phyloP scores from a whole-genome alignment of 805 yeast species.

The Starmerella kuoi region DNA sequence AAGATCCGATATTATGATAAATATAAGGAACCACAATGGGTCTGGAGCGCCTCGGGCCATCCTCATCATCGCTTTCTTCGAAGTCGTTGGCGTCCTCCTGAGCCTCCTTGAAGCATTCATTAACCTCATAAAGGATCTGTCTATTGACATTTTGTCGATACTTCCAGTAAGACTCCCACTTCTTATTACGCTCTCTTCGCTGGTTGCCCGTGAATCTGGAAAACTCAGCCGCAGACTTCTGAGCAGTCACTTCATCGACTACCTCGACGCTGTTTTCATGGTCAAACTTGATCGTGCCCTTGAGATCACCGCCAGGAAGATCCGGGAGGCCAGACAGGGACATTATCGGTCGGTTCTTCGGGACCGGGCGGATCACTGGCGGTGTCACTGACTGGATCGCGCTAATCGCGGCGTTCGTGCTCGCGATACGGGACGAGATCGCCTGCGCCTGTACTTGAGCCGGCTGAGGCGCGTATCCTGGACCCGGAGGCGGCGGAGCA shows the following conservation, averaged over 20 bases:
- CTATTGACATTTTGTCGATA: conserved; percentile 18
- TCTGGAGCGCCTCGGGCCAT: conserved; percentile 12
- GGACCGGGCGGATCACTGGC: conserved; percentile 16
- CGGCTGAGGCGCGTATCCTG: not conserved
- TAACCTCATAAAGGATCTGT: conserved; percentile 18
- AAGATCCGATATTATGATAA: conserved; percentile 20
- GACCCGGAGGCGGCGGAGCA: not conserved
- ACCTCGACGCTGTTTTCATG: conserved; percentile 8
- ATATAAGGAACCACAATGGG: conserved; percentile 19
- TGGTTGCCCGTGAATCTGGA: conserved; percentile 22
- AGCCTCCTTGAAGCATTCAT: conserved; percentile 21
- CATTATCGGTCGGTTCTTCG: conserved; percentile 17
- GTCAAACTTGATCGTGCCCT: conserved; percentile 17
- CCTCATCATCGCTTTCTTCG: conserved; percentile 21
- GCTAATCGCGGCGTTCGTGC: conserved; percentile 21
- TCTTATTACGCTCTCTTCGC: conserved; percentile 24
- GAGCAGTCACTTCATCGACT: conserved; percentile 23
- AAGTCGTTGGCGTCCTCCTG: conserved; percentile 18
- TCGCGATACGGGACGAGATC: conserved; percentile 17
- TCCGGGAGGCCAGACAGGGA: conserved; percentile 18
- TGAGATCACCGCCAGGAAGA: conserved; percentile 23
- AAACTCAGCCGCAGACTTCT: conserved; percentile 21
- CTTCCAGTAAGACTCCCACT: conserved; percentile 30
- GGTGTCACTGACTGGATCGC: conserved; percentile 21
- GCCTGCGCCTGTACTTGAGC: conserved; percentile 9